Conservation (phyloP, 306 rosid genomes). For the Gleditsia sinensis region DNA sequence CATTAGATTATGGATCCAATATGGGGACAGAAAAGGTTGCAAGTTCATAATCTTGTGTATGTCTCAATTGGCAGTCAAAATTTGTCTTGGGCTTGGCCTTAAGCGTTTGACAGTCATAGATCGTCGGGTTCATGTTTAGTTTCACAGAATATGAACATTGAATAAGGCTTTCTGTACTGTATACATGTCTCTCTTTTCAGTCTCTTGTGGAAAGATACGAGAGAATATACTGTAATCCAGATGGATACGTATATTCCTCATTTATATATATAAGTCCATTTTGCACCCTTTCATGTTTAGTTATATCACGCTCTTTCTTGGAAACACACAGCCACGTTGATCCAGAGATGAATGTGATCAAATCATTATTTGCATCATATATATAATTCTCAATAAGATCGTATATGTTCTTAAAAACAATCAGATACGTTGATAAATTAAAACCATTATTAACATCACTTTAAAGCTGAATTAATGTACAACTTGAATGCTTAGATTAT, state of each 20-base stretch:
- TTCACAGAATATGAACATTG: constrained; percentile 15
- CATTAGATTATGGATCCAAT: constrained; percentile 30
- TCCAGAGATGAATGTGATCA: neutral
- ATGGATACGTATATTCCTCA: constrained; percentile 6
- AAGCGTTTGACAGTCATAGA: neutral
- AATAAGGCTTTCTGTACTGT: neutral
- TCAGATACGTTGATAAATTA: too few species aligned
- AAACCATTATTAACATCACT: neutral
- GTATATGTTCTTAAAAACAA: too few species aligned
- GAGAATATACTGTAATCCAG: neutral
- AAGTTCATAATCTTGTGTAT: too few species aligned
- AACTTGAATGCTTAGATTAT: neutral
- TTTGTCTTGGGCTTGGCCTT: constrained; percentile 9
- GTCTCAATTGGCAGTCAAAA: constrained; percentile 20
- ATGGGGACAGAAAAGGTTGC: neutral
- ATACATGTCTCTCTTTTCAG: neutral
- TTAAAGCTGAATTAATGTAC: neutral
- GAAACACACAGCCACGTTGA: constrained; percentile 20
- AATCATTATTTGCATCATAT: neutral
- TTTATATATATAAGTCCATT: too few species aligned
- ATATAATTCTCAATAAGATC: neutral
- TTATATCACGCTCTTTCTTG: constrained; percentile 27
- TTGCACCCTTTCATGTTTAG: constrained; percentile 28
- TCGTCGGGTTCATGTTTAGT: constrained; percentile 23
- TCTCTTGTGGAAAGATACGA: too few species aligned